Percentiles rank a stretch among this genome's conserved stretches.
Conservation (phyloP, 2,329 filamentous ascomycete species). For the Neofusicoccum ribis region DNA sequence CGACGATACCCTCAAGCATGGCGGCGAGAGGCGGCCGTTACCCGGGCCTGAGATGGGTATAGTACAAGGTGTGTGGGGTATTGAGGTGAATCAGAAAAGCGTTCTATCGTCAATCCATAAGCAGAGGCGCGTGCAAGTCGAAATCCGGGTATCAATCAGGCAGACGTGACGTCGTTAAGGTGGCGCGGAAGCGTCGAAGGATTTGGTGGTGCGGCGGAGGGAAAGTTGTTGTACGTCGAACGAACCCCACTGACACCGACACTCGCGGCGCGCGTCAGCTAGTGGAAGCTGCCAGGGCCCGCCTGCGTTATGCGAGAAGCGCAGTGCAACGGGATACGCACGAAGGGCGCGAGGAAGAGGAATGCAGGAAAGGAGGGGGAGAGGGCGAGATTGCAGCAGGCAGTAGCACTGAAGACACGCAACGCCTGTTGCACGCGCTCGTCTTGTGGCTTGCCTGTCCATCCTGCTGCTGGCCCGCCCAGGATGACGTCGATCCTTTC, state of each 20-base stretch:
- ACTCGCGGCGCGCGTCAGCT: slow-evolving; percentile 8
- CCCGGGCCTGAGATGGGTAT: slow-evolving; percentile 62
- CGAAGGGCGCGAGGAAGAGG: not conserved
- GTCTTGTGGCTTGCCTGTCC: slow-evolving; percentile 9
- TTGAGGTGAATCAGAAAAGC: slow-evolving; percentile 3
- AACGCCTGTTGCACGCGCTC: slow-evolving; percentile 8
- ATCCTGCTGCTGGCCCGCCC: not conserved
- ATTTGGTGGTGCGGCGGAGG: slow-evolving; percentile 11
- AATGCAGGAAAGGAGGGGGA: not conserved
- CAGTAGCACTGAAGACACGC: slow-evolving; percentile 3
- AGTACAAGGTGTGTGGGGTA: not conserved
- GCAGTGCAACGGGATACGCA: not conserved
- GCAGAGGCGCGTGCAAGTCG: not conserved
- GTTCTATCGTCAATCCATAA: slow-evolving; percentile 18
- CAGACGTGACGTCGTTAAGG: slow-evolving; percentile 19
- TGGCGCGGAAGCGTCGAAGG: slow-evolving; percentile 13
- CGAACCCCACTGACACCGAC: slow-evolving; percentile 13
- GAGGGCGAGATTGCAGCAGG: not conserved
- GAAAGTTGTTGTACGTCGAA: slow-evolving; percentile 4
- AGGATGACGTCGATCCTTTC: slow-evolving; percentile 14
- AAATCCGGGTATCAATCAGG: slow-evolving; percentile 17
- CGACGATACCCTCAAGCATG: slow-evolving; percentile 97
- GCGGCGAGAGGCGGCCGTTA: slow-evolving; percentile 63
- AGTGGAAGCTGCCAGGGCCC: not conserved
- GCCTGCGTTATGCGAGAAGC: not conserved